Evolutionary conservation across 1,139 yeast genomes (phyloP).

Genomic region (Sugiyamaella neomexicana): DNA sequence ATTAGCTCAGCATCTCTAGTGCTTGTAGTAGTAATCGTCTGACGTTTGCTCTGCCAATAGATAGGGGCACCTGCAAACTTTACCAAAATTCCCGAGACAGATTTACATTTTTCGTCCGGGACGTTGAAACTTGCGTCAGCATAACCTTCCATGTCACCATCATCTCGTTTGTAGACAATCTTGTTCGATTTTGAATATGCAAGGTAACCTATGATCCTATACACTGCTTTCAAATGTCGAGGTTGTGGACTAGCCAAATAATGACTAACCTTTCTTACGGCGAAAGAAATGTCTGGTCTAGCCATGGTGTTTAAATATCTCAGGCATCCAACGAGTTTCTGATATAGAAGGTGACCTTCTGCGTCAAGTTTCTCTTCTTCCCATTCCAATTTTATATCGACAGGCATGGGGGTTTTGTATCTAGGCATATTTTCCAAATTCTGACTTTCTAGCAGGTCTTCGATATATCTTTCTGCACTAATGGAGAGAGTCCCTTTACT

Average conservation of each 20-base stretch:
- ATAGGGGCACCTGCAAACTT: constrained; percentile 10
- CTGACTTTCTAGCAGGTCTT: background rate
- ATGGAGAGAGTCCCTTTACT: background rate
- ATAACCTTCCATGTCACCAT: background rate
- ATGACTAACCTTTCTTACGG: constrained; percentile 11
- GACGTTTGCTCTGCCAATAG: constrained; percentile 12
- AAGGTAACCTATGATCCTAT: constrained; percentile 8
- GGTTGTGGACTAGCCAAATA: constrained; percentile 1
- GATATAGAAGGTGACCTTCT: constrained; percentile 1
- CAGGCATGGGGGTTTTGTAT: constrained; percentile 1
- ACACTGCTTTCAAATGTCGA: constrained; percentile 3
- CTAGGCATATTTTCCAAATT: background rate
- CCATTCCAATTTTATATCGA: background rate
- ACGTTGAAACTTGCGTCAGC: constrained; percentile 12
- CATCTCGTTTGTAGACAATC: background rate
- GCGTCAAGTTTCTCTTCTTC: background rate
- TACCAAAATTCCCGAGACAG: constrained; percentile 12
- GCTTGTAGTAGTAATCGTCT: constrained; percentile 3
- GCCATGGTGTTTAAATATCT: constrained; percentile 13
- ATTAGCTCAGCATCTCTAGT: constrained; percentile 10
- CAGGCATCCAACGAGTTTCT: constrained; percentile 5
- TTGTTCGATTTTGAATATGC: background rate
- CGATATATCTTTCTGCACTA: constrained; percentile 3
- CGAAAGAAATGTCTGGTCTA: constrained; percentile 9
- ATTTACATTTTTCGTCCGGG: background rate